Evolutionary conservation across 257 asterid genomes (phyloP).

Genomic region (Solanum bulbocastanum): DNA sequence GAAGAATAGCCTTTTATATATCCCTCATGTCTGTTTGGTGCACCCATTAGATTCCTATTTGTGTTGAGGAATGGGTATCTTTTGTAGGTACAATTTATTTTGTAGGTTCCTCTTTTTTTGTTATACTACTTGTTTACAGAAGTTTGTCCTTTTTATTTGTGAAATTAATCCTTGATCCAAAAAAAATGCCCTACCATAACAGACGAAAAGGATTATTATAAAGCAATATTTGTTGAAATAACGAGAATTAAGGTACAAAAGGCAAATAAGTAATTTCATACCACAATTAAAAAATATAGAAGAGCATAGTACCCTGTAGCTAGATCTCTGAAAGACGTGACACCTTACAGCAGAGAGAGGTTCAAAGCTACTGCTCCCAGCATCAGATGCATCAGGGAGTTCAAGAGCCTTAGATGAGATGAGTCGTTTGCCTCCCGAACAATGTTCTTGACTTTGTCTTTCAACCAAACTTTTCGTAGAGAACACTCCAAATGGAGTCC

Average conservation of each 20-base stretch:
- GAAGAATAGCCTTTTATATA: not conserved
- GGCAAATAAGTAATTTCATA: not conserved
- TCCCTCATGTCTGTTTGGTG: not conserved
- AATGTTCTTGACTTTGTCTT: constrained; percentile 49
- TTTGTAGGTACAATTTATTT: not conserved
- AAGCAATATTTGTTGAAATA: not conserved
- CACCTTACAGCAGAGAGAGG: constrained; percentile 80
- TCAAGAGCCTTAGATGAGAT: constrained; percentile 43
- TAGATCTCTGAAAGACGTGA: constrained; percentile 47
- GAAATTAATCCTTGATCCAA: not conserved
- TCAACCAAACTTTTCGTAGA: constrained; percentile 45
- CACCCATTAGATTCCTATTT: not conserved
- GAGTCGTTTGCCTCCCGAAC: constrained; percentile 54
- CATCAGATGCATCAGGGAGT: constrained; percentile 37
- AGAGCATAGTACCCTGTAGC: constrained; percentile 35
- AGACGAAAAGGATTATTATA: not conserved
- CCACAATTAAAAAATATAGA: not conserved
- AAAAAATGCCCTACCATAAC: not conserved
- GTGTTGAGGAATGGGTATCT: not conserved
- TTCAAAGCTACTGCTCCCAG: constrained; percentile 33
- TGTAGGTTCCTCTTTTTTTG: not conserved
- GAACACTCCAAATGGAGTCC: constrained; percentile 57
- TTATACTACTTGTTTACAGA: not conserved
- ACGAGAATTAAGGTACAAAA: not conserved
- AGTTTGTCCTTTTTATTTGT: not conserved